A percentile compares a stretch with the other conserved stretches of the same genome.
phyloP scores from a whole-genome alignment of 805 yeast species.

The Candida boleticola region DNA sequence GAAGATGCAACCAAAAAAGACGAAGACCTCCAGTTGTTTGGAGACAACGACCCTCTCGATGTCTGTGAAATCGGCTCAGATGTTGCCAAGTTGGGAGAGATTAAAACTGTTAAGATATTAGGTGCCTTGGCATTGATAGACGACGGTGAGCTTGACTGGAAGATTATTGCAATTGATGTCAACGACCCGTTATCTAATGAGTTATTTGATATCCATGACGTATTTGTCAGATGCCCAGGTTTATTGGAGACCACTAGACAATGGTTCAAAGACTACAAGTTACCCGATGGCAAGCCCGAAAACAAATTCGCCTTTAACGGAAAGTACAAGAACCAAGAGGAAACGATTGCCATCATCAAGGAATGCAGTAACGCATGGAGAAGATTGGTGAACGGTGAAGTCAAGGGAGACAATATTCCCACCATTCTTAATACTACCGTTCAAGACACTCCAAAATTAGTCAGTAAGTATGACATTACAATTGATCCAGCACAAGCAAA shows the following conservation, averaged over 20 bases:
- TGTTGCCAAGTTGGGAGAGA: constrained; percentile 65
- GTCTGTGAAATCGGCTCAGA: constrained; percentile 86
- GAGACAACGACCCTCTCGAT: constrained; percentile 49
- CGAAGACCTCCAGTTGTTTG: constrained; percentile 42
- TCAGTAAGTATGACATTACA: constrained; percentile 13
- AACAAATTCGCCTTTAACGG: constrained; percentile 97
- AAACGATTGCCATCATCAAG: constrained; percentile 79
- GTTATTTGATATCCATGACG: constrained; percentile 88
- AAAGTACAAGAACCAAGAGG: constrained; percentile 80
- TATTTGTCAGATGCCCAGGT: constrained; percentile 87
- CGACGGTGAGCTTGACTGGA: constrained; percentile 90
- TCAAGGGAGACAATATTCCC: constrained; percentile 26
- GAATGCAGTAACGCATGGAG: constrained; percentile 89
- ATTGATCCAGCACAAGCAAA: constrained; percentile 15
- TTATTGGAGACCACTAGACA: constrained; percentile 89
- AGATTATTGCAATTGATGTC: constrained; percentile 79
- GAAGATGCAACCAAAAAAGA: constrained; percentile 74
- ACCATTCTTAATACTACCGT: constrained; percentile 39
- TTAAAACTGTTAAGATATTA: constrained; percentile 85
- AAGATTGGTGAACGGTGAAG: constrained; percentile 63
- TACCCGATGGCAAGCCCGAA: constrained; percentile 97
- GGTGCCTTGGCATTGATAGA: constrained; percentile 95
- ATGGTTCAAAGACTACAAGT: constrained; percentile 98
- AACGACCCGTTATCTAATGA: constrained; percentile 87
- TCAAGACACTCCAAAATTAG: constrained; percentile 25